Percentiles rank a stretch among this genome's conserved stretches.
phyloP scores from a whole-genome alignment of 495 filamentous ascomycete genomes.

The Penicillium diatomitis region DNA sequence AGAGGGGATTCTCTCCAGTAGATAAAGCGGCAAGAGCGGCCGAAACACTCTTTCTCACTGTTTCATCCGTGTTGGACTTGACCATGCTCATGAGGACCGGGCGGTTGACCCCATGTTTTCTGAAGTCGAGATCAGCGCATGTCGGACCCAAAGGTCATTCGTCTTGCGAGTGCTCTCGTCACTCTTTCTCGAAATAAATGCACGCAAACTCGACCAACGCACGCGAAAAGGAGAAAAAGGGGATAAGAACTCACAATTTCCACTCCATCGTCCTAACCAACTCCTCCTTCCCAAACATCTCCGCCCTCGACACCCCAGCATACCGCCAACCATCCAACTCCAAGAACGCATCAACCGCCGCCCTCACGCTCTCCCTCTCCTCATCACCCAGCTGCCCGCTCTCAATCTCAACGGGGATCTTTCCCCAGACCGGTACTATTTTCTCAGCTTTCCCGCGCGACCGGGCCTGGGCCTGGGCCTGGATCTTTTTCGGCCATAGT shows the following conservation, averaged over 20 bases:
- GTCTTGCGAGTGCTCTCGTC: too few relatives aligned
- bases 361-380: conserved; percentile 9
- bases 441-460: too few relatives aligned
- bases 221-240: background rate
- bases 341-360: conserved; percentile 15
- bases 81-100: conserved; percentile 58
- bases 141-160: background rate
- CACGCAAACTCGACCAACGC: too few relatives aligned
- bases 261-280: conserved; percentile 52
- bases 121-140: conserved; percentile 6
- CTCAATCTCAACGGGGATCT: background rate
- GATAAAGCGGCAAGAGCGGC: conserved; percentile 34
- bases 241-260: conserved; percentile 56
- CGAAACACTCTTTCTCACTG: conserved; percentile 34
- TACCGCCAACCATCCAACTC: conserved; percentile 31
- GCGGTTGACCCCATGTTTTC: conserved; percentile 60
- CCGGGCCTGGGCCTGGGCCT: too few relatives aligned
- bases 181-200: too few relatives aligned
- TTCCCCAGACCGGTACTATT: too few relatives aligned
- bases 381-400: conserved; percentile 6
- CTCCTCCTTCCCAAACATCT: conserved; percentile 24
- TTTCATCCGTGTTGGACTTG: conserved; percentile 43
- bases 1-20: conserved; percentile 1
- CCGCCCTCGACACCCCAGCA: conserved; percentile 12
- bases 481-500: background rate